Base-by-base conservation (phyloP, 2,329 filamentous ascomycete genomes). In the Aspergillus unguis region DNA sequence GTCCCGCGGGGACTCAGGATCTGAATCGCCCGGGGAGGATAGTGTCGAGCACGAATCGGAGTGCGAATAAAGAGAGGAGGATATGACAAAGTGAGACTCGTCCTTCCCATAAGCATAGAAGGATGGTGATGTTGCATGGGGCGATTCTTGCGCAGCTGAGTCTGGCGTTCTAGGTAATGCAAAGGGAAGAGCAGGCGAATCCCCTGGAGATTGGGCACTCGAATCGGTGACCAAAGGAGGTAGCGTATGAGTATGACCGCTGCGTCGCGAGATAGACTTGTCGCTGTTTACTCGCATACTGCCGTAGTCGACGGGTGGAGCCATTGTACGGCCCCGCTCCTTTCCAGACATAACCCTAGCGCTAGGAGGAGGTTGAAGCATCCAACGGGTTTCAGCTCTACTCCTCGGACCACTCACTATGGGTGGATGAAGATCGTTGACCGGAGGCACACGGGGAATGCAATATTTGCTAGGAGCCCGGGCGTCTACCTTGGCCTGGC, bases 331-430 rank as follows among this genome's bases (percentile, higher is more conserved):
- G 31, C 63, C 63, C 4, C 61, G 63, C 47, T 88, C 83, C 68
- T 92, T 94, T 59, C 91, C 92, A 58, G 87, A 88, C 92, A 96
- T 96, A 54, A 96, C 80, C 68, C 87, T 91, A 52, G 92, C 90
- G 32, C 86, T 83, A n/a, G 92, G 92, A 1, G 91, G 90, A 2
- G 92, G 92, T 65, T 95, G 90, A 47, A 95, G 77, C 91, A 96
- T 96, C 92, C 92, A 96, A 65, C 80, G 81, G 50, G 88, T 86
- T 54, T 88, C 90, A 50, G 85, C 84, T 65, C 77, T 84, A 66
- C 82, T 85, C 35, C 78, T 80, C 10, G 85, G 87, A 52, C 83
- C 87, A 71, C 85, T 89, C 69, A 94, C 88, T 47, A 95, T 86
- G 2, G 90, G 90, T 4, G 90, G 89, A 67, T 95, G 89, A 53